These are phyloP conservation scores for Manihot esculenta DNA, from an alignment of 441 rosid species.

Conservation along the genomic window DNA sequence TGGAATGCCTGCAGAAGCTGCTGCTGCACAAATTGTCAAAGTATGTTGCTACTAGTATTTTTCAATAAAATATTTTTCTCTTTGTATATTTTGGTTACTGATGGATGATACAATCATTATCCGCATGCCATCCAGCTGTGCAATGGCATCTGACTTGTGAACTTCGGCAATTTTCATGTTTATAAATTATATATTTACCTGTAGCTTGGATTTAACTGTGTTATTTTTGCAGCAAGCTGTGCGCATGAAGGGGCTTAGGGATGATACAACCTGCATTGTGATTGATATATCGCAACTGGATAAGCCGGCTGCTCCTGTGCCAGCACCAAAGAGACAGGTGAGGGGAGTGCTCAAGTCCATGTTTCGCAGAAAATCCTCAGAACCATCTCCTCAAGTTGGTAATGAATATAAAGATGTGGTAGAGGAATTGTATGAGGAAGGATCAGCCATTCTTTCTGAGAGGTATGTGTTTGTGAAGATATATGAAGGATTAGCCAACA, in stretches of 20 bases:
- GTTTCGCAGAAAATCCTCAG: constrained; percentile 72
- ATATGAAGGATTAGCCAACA: constrained; percentile 16
- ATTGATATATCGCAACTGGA: constrained; percentile 81
- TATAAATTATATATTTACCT: not conserved
- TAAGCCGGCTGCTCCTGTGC: constrained; percentile 70
- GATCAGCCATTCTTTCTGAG: constrained; percentile 97
- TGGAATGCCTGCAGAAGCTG: constrained; percentile 83
- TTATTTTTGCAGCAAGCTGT: constrained; percentile 71
- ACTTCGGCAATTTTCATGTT: not conserved
- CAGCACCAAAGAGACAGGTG: constrained; percentile 67
- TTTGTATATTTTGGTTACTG: not conserved
- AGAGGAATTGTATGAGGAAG: constrained; percentile 90
- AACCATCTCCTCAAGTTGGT: constrained; percentile 65
- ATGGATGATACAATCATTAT: not conserved
- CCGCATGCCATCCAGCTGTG: not conserved
- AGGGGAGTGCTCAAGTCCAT: constrained; percentile 86
- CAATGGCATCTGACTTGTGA: not conserved
- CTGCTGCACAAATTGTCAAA: constrained; percentile 89
- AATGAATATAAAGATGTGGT: constrained; percentile 71
- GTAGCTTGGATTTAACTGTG: constrained; percentile 7
- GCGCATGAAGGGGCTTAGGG: constrained; percentile 79
- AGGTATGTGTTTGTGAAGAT: constrained; percentile 49
- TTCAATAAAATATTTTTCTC: not conserved
- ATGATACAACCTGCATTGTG: constrained; percentile 98
- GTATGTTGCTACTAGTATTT: constrained; percentile 38